Conservation (phyloP, 441 rosid genomes). For the Corymbia calophylla region DNA sequence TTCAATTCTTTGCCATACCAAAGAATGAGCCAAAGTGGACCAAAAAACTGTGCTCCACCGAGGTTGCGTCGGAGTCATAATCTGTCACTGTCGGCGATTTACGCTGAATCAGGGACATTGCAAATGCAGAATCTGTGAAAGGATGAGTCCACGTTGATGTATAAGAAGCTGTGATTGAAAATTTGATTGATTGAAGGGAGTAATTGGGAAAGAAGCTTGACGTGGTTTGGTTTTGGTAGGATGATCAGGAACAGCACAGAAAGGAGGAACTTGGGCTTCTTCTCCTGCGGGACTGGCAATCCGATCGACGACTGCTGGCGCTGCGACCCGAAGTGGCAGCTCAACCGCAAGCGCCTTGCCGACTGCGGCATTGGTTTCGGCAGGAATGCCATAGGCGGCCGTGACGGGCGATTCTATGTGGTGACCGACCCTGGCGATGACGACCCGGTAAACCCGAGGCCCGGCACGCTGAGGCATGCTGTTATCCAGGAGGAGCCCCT, state of each 20-base stretch:
- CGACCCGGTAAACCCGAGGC: conserved; percentile 84
- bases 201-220: neutral
- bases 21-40: too few species aligned
- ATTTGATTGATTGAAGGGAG: neutral
- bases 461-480: conserved; percentile 89
- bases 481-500: conserved; percentile 79
- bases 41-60: neutral
- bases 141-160: neutral
- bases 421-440: conserved; percentile 74
- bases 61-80: neutral
- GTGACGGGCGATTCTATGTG: conserved; percentile 81
- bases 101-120: neutral
- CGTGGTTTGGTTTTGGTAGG: conserved; percentile 29
- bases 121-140: neutral
- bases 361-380: conserved; percentile 95
- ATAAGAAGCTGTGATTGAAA: neutral
- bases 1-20: neutral
- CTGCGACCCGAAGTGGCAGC: conserved; percentile 77
- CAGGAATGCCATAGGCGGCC: conserved; percentile 86
- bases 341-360: conserved; percentile 84
- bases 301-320: conserved; percentile 97
- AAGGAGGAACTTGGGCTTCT: conserved; percentile 73
- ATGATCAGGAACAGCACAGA: conserved; percentile 64
- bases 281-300: conserved; percentile 89
- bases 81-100: neutral